phyloP scores from a whole-genome alignment of 2,329 filamentous ascomycete species.

The Colletotrichum cuscutae region DNA sequence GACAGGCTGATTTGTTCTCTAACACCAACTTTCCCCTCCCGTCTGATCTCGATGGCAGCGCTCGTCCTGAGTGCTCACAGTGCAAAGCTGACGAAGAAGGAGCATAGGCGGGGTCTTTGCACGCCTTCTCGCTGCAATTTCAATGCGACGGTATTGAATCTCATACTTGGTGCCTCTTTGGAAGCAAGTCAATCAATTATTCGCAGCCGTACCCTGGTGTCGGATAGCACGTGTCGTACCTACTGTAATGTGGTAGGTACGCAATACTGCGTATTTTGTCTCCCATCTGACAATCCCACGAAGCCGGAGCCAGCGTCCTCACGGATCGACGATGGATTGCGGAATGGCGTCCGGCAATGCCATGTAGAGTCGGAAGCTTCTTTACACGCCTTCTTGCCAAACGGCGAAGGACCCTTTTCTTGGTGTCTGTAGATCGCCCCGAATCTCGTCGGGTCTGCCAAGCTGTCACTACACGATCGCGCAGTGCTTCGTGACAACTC shows the following conservation, averaged over 20 bases:
- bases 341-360: constrained; percentile 5
- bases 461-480: constrained; percentile 31
- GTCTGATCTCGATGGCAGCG: neutral
- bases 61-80: neutral
- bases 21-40: neutral
- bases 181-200: neutral
- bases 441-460: constrained; percentile 22
- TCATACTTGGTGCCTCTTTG: neutral
- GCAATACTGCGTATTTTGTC: neutral
- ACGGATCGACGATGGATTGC: constrained; percentile 5
- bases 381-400: neutral
- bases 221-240: neutral
- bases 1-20: neutral
- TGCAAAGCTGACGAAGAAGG: neutral
- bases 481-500: constrained; percentile 2
- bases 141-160: neutral
- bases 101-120: neutral
- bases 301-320: neutral
- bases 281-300: neutral
- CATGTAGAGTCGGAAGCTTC: constrained; percentile 1
- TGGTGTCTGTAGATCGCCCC: constrained; percentile 13
- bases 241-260: neutral
- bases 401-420: constrained; percentile 5
- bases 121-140: neutral
- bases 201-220: constrained; percentile 22